Conservation (phyloP, 768 basidiomycete genomes). For the Collybiopsis luxurians region DNA sequence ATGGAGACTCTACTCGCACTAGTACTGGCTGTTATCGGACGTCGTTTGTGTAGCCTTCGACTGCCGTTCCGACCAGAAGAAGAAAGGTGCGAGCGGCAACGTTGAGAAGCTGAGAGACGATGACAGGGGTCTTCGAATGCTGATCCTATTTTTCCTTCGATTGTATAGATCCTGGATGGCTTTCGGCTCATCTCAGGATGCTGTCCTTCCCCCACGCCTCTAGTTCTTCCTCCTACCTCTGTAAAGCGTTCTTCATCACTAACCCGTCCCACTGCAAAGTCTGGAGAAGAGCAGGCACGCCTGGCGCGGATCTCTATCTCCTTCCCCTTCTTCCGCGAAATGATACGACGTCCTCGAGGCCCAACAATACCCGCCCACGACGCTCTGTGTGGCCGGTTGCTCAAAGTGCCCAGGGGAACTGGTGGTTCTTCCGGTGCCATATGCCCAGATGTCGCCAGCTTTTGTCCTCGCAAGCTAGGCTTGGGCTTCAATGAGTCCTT, state of each 20-base stretch:
- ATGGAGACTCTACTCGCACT: too few species aligned
- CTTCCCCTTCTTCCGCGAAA: neutral
- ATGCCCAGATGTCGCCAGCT: too few species aligned
- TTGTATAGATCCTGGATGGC: neutral
- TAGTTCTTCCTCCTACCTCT: too few species aligned
- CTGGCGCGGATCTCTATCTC: neutral
- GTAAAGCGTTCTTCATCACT: too few species aligned
- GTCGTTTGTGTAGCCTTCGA: neutral
- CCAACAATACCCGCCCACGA: slow-evolving; percentile 1
- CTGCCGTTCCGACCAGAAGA: neutral
- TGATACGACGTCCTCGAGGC: neutral
- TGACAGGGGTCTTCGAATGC: neutral
- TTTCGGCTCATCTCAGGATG: too few species aligned
- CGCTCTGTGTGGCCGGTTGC: neutral
- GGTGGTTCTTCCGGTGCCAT: neutral
- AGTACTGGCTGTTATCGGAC: neutral
- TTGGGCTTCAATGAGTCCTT: too few species aligned
- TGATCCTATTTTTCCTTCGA: neutral
- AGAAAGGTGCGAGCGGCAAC: neutral
- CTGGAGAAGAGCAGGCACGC: neutral
- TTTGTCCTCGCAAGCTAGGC: too few species aligned
- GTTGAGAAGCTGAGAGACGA: neutral
- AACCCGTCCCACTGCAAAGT: neutral
- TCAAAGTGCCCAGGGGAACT: neutral
- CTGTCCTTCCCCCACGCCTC: too few species aligned